Evolutionary conservation across 1,139 yeast genomes (phyloP), one percentile per base, ranked within the genome.

Genomic region (Hyphopichia khmerensis): DNA sequence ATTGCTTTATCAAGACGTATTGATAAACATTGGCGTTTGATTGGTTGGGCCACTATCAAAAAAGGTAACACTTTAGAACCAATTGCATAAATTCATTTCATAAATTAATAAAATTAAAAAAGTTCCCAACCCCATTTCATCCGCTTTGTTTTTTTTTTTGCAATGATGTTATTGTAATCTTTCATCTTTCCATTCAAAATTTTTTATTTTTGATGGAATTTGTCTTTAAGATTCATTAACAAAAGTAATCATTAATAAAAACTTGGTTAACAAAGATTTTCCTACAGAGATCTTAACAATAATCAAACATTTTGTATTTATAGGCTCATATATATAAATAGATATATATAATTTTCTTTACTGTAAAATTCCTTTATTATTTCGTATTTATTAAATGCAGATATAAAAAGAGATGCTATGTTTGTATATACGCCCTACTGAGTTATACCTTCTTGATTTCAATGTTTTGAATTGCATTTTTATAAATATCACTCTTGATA

Each of bases 21-120:
- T 58, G 99, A 93, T 65, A 93, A 91, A 81, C 99, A 95, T 71
- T 95, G 98, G 96, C 95, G 99, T 79, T 80, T 95, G 68, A 95
- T 95, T 73, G 99, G 99, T 59, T 95, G 99, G 99, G 99, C 99
- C 55, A 89, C 97, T 43, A 93, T 95, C 65, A 88, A 89, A 73
- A 90, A 89, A 72, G 99, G 99, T 71, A 84, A 90, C 48, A 84
- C 89, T 45, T 78, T 87, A 64, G 93, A 86, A 62, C 93, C 95
- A 43, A 61, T 70, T 58, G 70, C 74, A 55, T 69, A 59, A 46
- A 35, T 39, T 35, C 27, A 16, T 4, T 32, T 32, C 34, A 32
- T 32, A 40, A n/a, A n/a, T n/a, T n/a, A n/a, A n/a, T n/a, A n/a
- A n/a, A n/a, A n/a, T n/a, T n/a, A n/a, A n/a, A 21, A 21, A 21